Percentiles rank a stretch among this genome's conserved stretches.
Conservation (phyloP, 768 basidiomycete genomes). For the Mycena maculata region DNA sequence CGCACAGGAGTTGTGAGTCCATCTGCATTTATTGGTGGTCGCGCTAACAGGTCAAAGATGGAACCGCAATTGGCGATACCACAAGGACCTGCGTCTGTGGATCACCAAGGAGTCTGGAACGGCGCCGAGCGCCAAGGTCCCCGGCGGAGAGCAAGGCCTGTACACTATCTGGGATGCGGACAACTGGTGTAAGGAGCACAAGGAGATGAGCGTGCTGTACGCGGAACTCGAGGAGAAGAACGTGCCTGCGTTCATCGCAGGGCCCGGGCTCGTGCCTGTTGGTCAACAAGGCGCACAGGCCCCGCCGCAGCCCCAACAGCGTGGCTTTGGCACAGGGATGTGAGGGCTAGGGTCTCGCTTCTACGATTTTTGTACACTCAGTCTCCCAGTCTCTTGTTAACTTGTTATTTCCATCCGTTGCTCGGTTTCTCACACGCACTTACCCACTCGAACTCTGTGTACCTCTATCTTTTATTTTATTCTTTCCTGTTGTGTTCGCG, state of each 20-base stretch:
- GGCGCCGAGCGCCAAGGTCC: constrained; percentile 78
- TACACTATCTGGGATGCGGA: constrained; percentile 94
- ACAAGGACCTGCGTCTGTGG: constrained; percentile 88
- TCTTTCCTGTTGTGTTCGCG: neutral
- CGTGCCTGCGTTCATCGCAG: constrained; percentile 67
- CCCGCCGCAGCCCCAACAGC: constrained; percentile 21
- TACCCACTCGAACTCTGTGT: constrained; percentile 46
- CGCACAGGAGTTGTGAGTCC: constrained; percentile 91
- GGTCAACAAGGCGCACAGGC: constrained; percentile 24
- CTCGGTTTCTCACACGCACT: constrained; percentile 29
- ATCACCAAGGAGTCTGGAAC: constrained; percentile 91
- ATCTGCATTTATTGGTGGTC: constrained; percentile 4
- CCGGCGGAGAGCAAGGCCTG: constrained; percentile 85
- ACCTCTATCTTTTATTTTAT: constrained; percentile 42
- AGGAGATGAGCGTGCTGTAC: constrained; percentile 73
- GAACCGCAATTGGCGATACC: constrained; percentile 96
- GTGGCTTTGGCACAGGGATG: constrained; percentile 30
- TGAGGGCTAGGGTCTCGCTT: neutral
- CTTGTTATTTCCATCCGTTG: constrained; percentile 17
- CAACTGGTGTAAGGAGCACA: constrained; percentile 80
- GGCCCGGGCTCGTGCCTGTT: constrained; percentile 57
- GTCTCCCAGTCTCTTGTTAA: constrained; percentile 4
- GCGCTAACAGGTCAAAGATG: constrained; percentile 63
- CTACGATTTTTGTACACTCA: neutral
- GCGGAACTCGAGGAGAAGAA: constrained; percentile 55